Conservation (phyloP, 1,139 yeast species). For the Blastobotrys arbuscula region DNA sequence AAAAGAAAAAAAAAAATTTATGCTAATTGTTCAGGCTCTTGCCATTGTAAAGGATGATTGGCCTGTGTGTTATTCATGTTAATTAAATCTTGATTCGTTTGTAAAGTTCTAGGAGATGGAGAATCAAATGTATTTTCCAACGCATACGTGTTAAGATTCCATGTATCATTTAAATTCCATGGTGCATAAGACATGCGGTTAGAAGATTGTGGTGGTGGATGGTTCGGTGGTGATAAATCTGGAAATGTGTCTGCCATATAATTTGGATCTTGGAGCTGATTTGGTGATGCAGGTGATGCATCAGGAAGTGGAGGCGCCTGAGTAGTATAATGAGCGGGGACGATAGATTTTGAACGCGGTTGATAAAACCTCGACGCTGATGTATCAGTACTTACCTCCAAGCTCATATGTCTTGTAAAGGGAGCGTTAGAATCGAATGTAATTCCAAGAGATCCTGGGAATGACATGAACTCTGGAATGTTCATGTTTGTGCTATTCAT, state of each 20-base stretch:
- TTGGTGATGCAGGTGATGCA: conserved; percentile 1
- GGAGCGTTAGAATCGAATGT: not conserved
- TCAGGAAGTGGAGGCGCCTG: not conserved
- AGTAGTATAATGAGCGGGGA: not conserved
- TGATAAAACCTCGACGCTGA: not conserved
- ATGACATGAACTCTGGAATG: not conserved
- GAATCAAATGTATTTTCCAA: not conserved
- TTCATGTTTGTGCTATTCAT: too few relatives aligned
- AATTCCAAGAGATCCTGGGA: conserved; percentile 3
- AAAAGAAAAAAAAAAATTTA: not conserved
- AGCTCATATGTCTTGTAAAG: conserved; percentile 1
- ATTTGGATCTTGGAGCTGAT: not conserved
- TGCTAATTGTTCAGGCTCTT: conserved; percentile 5
- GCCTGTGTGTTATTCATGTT: not conserved
- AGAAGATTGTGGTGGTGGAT: not conserved
- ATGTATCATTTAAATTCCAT: not conserved
- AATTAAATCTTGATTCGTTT: not conserved
- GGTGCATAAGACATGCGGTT: too few relatives aligned
- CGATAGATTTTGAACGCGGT: conserved; percentile 1
- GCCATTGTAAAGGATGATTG: conserved; percentile 3
- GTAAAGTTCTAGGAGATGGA: conserved; percentile 4
- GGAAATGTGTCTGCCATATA: not conserved
- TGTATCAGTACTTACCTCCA: not conserved
- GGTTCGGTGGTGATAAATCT: not conserved
- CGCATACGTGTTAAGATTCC: not conserved